Base-by-base conservation (phyloP, 164 flowering plant genomes). In the Sedum album region DNA sequence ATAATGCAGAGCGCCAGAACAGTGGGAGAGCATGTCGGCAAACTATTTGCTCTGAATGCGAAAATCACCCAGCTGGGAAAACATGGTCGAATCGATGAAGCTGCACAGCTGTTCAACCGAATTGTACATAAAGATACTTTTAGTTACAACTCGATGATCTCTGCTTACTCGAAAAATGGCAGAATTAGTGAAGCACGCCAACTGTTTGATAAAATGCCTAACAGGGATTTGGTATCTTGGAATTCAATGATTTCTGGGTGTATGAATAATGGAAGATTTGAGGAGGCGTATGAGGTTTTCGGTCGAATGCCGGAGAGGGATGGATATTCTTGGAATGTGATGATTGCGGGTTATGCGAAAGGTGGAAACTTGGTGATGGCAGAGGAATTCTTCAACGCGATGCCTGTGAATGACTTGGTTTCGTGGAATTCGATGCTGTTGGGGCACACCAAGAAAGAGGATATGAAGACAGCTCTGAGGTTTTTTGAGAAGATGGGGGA, bases 401-500 rank as follows among this genome's bases (percentile, higher is more conserved):
- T 78, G 78, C 78, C 78, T 1, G 70, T 57, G 6, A 78, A 70
- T 74, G 44, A 78, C 67, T 35, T 73, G n/a, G 71, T 73, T 68
- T 78, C 81, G 9, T 78, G 76, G 74, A 78, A 78, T 61, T 70
- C 78, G 17, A 73, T 78, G 74, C 71, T 78, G 6, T 46, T 73
- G 15, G 76, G 78, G n/a, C 75, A 75, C 60, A 75, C 72, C 5
- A 39, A 68, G 65, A 78, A 70, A 39, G 74, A 73, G 31, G 68
- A 72, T 33, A 75, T 62, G 57, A 26, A 4, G 28, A 14, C 5
- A 5, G 57, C 57, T 6, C 6, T 67, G 66, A 66, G 64, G 4
- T 76, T 79, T 26, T 79, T 79, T 55, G 77, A 74, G 35, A 73
- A 33, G 26, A 79, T 79, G 82, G 57, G 11, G 5, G 74, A 69